Percentiles rank a stretch among this genome's conserved stretches.
Conservation (phyloP, 108 stramenopile genomes). For the Nannochloropsis salina region DNA sequence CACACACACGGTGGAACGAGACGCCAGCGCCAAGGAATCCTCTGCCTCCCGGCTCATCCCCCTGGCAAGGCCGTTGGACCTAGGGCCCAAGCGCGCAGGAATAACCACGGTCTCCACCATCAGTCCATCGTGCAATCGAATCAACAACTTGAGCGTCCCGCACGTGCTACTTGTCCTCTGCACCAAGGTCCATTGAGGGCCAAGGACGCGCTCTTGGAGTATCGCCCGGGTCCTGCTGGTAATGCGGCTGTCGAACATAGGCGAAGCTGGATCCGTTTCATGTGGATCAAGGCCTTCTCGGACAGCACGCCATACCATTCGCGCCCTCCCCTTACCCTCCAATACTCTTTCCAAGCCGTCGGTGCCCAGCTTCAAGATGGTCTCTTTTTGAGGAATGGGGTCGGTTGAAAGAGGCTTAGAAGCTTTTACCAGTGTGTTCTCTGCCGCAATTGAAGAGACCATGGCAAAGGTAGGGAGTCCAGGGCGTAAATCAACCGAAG, state of each 20-base stretch:
- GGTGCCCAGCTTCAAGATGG: neutral
- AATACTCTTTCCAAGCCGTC: slow-evolving; percentile 8
- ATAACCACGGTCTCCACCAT: neutral
- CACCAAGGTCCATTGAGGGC: neutral
- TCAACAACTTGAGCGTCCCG: neutral
- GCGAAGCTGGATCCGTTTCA: neutral
- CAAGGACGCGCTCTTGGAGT: slow-evolving; percentile 6
- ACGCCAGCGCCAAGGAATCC: neutral
- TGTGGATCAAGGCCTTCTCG: slow-evolving; percentile 5
- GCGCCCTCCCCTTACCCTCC: neutral
- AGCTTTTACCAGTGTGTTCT: no score
- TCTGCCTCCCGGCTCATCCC: neutral
- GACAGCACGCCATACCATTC: slow-evolving; percentile 10
- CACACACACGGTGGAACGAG: slow-evolving; percentile 51
- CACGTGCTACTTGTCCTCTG: neutral
- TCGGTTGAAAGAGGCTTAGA: no score
- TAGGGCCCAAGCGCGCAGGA: neutral
- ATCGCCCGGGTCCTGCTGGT: neutral
- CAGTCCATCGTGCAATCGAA: neutral
- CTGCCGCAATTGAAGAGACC: no score
- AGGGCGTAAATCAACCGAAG: no score
- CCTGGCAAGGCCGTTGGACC: neutral
- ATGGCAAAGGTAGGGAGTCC: no score
- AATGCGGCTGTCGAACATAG: neutral
- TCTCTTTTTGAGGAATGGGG: neutral